These are phyloP conservation scores for Ploettnerulaceae sp. DNA, from an alignment of 2,329 filamentous ascomycete genomes.

Conservation along the genomic window DNA sequence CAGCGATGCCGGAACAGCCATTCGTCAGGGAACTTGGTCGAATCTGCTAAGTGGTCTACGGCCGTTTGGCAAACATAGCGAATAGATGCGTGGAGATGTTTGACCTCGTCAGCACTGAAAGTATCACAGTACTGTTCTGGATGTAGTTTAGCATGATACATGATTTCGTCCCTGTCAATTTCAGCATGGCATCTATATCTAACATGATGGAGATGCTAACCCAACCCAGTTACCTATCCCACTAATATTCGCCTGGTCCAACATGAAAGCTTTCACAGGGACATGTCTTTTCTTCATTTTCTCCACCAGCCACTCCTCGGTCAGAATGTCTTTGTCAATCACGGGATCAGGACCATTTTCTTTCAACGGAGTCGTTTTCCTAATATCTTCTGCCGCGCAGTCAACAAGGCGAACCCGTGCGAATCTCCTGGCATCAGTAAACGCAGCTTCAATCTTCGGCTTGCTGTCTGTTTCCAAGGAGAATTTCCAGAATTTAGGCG, in stretches of 20 bases:
- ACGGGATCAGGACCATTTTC: conserved; percentile 95
- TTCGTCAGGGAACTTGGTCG: conserved; percentile 74
- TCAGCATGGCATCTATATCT: background rate
- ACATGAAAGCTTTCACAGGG: conserved; percentile 80
- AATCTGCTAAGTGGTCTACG: conserved; percentile 74
- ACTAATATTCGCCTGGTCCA: conserved; percentile 84
- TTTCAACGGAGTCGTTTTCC: conserved; percentile 70
- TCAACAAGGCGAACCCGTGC: conserved; percentile 77
- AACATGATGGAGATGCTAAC: conserved; percentile 35
- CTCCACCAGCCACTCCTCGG: conserved; percentile 65
- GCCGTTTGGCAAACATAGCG: conserved; percentile 76
- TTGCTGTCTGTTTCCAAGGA: conserved; percentile 59
- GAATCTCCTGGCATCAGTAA: conserved; percentile 77
- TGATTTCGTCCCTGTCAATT: conserved; percentile 65
- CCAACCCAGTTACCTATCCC: conserved; percentile 97
- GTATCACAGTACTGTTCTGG: conserved; percentile 91
- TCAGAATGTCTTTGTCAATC: conserved; percentile 71
- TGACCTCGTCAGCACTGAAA: conserved; percentile 66
- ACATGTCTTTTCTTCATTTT: conserved; percentile 74
- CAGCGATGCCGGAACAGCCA: conserved; percentile 90
- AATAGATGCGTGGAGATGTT: conserved; percentile 65
- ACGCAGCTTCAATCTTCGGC: conserved; percentile 60
- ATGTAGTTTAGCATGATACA: conserved; percentile 85
- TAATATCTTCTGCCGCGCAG: conserved; percentile 70
- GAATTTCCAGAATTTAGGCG: conserved; percentile 88